Base-by-base conservation (phyloP, 768 basidiomycete species). In the Trametes meyenii region DNA sequence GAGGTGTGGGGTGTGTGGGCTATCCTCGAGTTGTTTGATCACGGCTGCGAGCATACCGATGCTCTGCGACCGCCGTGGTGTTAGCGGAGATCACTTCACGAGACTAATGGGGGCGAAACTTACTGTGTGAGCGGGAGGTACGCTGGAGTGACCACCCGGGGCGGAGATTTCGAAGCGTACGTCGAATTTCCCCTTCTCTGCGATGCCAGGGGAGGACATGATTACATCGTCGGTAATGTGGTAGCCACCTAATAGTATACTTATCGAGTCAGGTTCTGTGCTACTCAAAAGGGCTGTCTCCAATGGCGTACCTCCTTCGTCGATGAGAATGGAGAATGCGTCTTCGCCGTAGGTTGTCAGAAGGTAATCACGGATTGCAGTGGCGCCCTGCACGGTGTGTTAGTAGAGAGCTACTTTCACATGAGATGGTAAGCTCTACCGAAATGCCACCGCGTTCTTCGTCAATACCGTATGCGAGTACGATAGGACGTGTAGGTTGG, bases 141-240 rank as follows among this genome's bases (percentile, higher is more conserved):
- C 76, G 67, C 88, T 90, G 0, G 93, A 94, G 73, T 96, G 95
- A 0, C 94, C 94, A 5, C 94, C 94, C 0, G 86, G 78, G 0
- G 87, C 77, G 14, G 80, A 74, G 8, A 95, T 85, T 58, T 86
- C 81, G n/a, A 94, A 77, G 39, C 73, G 76, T 17, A 86, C 81
- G 67, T 90, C 79, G 10, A 88, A 45, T 57, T 80, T 84, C 11
- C 93, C 93, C 71, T 91, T 92, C 75, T 93, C 91, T 0, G 84
- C 84, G 24, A 90, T 81, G 2, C 79, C 88, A 10, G 86, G 87
- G 0, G 75, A 74, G 3, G 89, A 87, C 56, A 92, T 74, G 13
- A 84, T 72, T 12, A 78, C 76, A 6, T 87, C 87, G 57, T 78
- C 81, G 35, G 76, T 67, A 40, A 85, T 78, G 1, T 68, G 66